phyloP scores from a whole-genome alignment of 2,329 filamentous ascomycete species.

The Didymella exigua region DNA sequence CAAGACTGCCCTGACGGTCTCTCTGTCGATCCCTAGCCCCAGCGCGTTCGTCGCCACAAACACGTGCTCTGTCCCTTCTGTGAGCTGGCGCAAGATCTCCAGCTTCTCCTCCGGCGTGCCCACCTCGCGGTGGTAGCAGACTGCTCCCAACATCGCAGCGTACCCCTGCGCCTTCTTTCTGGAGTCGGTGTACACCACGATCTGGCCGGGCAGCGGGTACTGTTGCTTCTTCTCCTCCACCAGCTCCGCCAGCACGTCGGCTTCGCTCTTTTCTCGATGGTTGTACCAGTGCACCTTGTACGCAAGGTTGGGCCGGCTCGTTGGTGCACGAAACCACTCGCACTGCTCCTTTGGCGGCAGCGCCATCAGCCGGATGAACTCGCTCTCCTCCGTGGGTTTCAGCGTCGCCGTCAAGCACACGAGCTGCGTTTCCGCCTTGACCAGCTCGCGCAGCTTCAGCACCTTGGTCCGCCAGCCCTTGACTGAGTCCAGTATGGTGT shows the following conservation, averaged over 20 bases:
- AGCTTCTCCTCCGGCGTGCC: background rate
- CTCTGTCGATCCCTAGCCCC: background rate
- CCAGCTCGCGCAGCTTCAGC: conserved; percentile 22
- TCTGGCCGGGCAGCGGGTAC: background rate
- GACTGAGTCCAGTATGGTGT: conserved; percentile 26
- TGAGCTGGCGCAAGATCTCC: background rate
- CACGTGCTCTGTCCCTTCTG: background rate
- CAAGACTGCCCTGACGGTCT: background rate
- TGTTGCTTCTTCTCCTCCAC: background rate
- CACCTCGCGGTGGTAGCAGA: background rate
- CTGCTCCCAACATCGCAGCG: background rate
- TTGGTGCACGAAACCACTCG: background rate
- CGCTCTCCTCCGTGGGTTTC: conserved; percentile 17
- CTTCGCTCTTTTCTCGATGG: background rate
- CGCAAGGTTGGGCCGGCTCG: background rate
- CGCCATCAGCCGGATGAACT: background rate
- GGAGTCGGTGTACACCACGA: background rate
- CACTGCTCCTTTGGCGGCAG: background rate
- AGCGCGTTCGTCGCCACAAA: background rate
- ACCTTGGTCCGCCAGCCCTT: conserved; percentile 20
- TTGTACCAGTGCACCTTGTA: background rate
- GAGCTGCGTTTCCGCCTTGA: conserved; percentile 25
- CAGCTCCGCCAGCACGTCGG: background rate
- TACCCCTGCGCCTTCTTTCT: background rate
- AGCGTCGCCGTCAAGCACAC: conserved; percentile 31